Percentiles rank a stretch among this genome's conserved stretches.
phyloP scores from a whole-genome alignment of 2,329 filamentous ascomycete genomes.

The Cladophialophora exuberans region DNA sequence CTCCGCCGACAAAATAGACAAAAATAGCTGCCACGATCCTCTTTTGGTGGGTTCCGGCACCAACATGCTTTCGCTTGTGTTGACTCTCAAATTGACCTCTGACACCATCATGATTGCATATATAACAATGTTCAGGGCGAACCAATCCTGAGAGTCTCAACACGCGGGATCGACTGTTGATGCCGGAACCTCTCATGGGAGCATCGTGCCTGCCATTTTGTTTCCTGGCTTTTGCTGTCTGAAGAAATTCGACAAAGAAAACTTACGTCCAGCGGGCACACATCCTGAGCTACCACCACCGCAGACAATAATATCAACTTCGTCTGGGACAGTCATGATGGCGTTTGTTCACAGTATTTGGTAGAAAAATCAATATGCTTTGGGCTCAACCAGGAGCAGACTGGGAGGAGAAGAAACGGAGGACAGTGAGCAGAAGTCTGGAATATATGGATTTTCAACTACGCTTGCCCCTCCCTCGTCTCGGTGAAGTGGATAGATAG shows the following conservation, averaged over 20 bases:
- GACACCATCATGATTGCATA: no score
- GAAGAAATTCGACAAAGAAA: no score
- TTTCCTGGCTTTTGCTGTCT: no score
- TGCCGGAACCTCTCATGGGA: no score
- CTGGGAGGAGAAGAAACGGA: constrained; percentile 18
- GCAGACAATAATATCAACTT: constrained; percentile 80
- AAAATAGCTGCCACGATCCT: no score
- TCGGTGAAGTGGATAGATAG: constrained; percentile 25
- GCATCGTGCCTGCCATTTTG: no score
- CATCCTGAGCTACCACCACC: constrained; percentile 68
- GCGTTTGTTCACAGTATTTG: constrained; percentile 7
- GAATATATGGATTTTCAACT: constrained; percentile 24
- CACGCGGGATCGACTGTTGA: no score
- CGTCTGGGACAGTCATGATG: constrained; percentile 68
- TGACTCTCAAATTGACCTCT: no score
- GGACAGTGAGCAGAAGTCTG: constrained; percentile 6
- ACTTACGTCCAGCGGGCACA: constrained; percentile 43
- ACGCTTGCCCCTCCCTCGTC: constrained; percentile 14
- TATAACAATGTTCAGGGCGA: no score
- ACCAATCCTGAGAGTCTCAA: no score
- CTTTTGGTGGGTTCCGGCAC: no score
- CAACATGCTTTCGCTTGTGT: no score
- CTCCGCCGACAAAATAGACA: constrained; percentile 36
- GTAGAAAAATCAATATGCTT: constrained; percentile 6
- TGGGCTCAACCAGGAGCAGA: constrained; percentile 35